Base-by-base conservation (phyloP, 345 rosid genomes). In the Eutrema yunnanense region DNA sequence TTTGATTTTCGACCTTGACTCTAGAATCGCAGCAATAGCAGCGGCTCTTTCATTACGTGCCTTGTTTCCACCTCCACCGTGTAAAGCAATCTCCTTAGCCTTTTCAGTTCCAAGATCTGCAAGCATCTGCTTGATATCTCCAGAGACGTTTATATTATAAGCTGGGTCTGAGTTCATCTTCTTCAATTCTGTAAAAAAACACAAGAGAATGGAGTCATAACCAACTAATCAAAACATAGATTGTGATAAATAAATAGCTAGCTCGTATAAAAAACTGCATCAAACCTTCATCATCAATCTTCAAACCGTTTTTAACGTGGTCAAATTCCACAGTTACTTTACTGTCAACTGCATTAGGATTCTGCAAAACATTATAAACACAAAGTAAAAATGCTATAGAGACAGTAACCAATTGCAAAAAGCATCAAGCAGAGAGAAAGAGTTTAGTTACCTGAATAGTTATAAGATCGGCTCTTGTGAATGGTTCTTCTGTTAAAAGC, bases 11-110 rank as follows among this genome's bases (percentile, higher is more conserved):
- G 93, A 88, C 69, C 94, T 87, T 22, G 97, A 89, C 77, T 87
- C 93, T 58, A 95, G 83, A 80, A 90, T 86, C 41, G 86, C 87
- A 78, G 86, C 82, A 78, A 88, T 92, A 55, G 98, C 97, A 65
- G 96, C 98, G 34, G 96, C 97, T 78, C 99, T 84, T 82, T 92
- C 98, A 36, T 83, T 90, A 78, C 88, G 96, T 54, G 97, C 97
- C 83, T 90, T 87, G 79, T 85, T 82, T 40, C 99, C 98, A 75
- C 98, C 99, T 61, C 99, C 98, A 47, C 99, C 99, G 44, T 82
- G 96, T 68, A 87, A 80, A 72, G 96, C 98, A 75, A 90, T 76
- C 82, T 88, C 76, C 80, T 75, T 88, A 29, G 86, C 98, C 78
- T 95, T 90, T 65, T 95, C 97, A 62, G 97, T 92, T 62, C 99